phyloP scores from a whole-genome alignment of 2,329 filamentous ascomycete species.

The Myriosclerotinia curreyana region DNA sequence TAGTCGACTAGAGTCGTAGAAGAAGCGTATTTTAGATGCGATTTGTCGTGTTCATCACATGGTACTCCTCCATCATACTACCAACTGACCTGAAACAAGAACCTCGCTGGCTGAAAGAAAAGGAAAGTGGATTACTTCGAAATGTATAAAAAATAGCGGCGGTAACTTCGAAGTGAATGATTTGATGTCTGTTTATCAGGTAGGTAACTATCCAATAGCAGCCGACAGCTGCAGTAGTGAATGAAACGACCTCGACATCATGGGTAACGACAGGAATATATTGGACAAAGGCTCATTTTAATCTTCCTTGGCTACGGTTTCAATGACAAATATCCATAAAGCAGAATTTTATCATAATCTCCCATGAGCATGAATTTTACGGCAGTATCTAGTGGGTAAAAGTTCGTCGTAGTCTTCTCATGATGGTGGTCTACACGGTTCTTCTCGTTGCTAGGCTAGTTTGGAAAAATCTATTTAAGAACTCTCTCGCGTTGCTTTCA shows the following conservation, averaged over 20 bases:
- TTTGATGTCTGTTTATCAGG: not conserved
- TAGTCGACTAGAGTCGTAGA: too few species aligned
- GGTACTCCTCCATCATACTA: not conserved
- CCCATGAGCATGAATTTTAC: not conserved
- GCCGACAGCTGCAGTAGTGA: too few species aligned
- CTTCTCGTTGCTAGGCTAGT: not conserved
- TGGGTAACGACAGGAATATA: too few species aligned
- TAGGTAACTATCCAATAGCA: too few species aligned
- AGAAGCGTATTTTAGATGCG: not conserved
- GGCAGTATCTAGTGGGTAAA: not conserved
- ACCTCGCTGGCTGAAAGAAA: not conserved
- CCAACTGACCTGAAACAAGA: not conserved
- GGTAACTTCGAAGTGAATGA: not conserved
- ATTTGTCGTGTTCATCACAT: too few species aligned
- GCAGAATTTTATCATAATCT: not conserved
- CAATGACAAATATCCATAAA: not conserved
- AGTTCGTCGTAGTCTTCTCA: not conserved
- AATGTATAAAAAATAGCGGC: not conserved
- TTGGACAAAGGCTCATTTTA: too few species aligned
- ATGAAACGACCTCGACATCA: too few species aligned
- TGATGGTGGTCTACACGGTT: not conserved
- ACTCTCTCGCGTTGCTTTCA: not conserved
- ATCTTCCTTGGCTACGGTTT: too few species aligned
- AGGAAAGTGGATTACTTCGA: not conserved
- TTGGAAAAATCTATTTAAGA: not conserved